A percentile compares a stretch with the other conserved stretches of the same genome.
Evolutionary conservation across 1,284 basidiomycete genomes (phyloP).

Genomic region (Entoloma clypeatum): DNA sequence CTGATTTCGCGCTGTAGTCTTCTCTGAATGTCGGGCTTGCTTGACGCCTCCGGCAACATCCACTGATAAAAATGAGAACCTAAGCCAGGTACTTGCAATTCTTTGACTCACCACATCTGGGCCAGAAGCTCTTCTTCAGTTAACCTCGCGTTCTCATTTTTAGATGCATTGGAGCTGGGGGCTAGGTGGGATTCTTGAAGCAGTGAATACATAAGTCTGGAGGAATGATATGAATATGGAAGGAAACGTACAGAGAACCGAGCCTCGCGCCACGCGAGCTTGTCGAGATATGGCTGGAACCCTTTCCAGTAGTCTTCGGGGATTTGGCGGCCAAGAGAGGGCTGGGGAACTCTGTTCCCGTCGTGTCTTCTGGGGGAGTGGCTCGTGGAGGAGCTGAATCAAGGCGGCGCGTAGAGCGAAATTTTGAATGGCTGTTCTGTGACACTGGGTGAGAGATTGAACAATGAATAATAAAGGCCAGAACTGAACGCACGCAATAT

Average conservation of each 20-base stretch:
- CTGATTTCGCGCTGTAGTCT: constrained; percentile 48
- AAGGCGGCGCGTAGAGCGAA: constrained; percentile 81
- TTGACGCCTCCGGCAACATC: constrained; percentile 43
- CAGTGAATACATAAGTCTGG: constrained; percentile 2
- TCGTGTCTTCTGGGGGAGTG: constrained; percentile 37
- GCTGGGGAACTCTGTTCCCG: constrained; percentile 31
- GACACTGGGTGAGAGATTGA: constrained; percentile 37
- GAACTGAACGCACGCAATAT: constrained; percentile 55
- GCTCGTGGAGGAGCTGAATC: constrained; percentile 66
- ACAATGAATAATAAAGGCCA: not conserved
- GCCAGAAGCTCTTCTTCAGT: constrained; percentile 49
- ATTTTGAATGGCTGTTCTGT: constrained; percentile 92
- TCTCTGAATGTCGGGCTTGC: constrained; percentile 41
- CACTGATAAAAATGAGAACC: constrained; percentile 18
- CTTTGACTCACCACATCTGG: constrained; percentile 44
- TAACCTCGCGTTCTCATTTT: constrained; percentile 40
- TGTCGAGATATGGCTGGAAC: constrained; percentile 83
- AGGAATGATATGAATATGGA: constrained; percentile 2
- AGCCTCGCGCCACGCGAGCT: constrained; percentile 84
- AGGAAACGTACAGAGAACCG: constrained; percentile 69
- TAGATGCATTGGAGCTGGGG: constrained; percentile 55
- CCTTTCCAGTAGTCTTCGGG: constrained; percentile 86
- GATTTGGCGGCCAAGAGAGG: constrained; percentile 67
- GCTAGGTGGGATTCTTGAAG: constrained; percentile 80
- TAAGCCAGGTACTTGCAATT: not conserved